Percentiles rank a stretch among this genome's conserved stretches.
phyloP scores from a whole-genome alignment of 768 basidiomycete species.

The Tricholomella constricta region DNA sequence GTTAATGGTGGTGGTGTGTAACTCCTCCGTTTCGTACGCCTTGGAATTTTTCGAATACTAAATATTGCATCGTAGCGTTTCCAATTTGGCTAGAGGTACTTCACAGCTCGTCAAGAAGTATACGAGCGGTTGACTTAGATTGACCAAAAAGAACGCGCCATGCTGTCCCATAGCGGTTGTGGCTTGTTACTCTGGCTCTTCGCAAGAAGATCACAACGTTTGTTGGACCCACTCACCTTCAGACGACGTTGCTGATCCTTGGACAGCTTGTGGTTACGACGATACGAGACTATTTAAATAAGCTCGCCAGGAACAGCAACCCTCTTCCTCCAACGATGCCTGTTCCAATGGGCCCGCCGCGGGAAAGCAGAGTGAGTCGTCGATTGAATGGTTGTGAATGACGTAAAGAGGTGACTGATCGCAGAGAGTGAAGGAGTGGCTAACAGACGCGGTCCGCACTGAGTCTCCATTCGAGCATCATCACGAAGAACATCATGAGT shows the following conservation, averaged over 20 bases:
- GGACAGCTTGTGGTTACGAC: conserved; percentile 64
- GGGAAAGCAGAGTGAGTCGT: conserved; percentile 30
- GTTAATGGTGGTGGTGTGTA: conserved; percentile 80
- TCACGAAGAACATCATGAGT: conserved; percentile 21
- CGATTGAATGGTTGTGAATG: background rate
- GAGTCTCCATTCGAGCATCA: conserved; percentile 45
- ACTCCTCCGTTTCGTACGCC: background rate
- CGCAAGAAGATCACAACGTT: conserved; percentile 78
- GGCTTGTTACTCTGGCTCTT: conserved; percentile 81
- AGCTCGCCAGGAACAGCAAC: conserved; percentile 45
- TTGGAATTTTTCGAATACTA: background rate
- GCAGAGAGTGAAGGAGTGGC: conserved; percentile 32
- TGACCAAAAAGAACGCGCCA: conserved; percentile 61
- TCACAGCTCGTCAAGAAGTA: background rate
- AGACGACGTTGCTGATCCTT: background rate
- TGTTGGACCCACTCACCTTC: conserved; percentile 21
- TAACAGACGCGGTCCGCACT: conserved; percentile 32
- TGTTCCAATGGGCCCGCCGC: conserved; percentile 24
- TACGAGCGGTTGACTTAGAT: conserved; percentile 3
- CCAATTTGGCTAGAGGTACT: conserved; percentile 82
- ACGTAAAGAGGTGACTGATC: too few relatives aligned
- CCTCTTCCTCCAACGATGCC: conserved; percentile 37
- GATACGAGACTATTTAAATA: conserved; percentile 70
- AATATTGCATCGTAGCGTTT: conserved; percentile 55
- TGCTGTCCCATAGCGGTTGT: conserved; percentile 81